A percentile compares a stretch with the other conserved stretches of the same genome.
Evolutionary conservation across 805 yeast species (phyloP).

Genomic region (Osmozyma mogii): DNA sequence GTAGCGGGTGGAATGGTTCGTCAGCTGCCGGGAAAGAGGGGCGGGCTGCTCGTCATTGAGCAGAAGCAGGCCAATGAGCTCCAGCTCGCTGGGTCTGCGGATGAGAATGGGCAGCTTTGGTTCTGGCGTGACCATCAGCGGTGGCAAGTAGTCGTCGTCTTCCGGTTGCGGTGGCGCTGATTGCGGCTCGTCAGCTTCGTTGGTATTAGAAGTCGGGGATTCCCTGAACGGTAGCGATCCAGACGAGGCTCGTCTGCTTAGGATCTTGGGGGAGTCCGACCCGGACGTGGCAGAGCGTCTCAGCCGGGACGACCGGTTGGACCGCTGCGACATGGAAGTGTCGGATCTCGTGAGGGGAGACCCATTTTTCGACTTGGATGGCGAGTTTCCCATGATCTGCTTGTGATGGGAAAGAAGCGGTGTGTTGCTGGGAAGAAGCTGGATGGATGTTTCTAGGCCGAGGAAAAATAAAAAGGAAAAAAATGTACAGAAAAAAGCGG

Average conservation of each 20-base stretch:
- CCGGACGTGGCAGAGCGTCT: constrained; percentile 16
- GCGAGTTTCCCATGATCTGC: constrained; percentile 44
- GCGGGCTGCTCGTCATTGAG: constrained; percentile 11
- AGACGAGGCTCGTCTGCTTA: constrained; percentile 24
- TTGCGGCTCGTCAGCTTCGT: constrained; percentile 8
- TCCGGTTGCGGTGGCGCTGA: constrained; percentile 1
- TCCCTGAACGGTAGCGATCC: constrained; percentile 13
- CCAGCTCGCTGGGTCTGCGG: constrained; percentile 37
- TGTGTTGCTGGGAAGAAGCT: too few relatives aligned
- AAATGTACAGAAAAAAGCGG: too few relatives aligned
- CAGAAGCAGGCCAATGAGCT: constrained; percentile 6
- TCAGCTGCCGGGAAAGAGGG: constrained; percentile 15
- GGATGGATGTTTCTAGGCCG: too few relatives aligned
- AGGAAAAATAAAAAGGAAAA: too few relatives aligned
- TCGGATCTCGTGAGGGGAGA: constrained; percentile 48
- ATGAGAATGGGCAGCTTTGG: constrained; percentile 71
- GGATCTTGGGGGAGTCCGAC: constrained; percentile 22
- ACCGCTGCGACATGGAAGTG: constrained; percentile 43
- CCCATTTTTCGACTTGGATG: constrained; percentile 35
- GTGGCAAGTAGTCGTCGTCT: constrained; percentile 48
- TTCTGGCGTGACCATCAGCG: constrained; percentile 47
- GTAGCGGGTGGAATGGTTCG: constrained; percentile 11
- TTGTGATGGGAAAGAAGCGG: too few relatives aligned
- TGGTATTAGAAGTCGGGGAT: constrained; percentile 11
- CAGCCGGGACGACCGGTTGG: constrained; percentile 40